Base-by-base conservation (phyloP, 73 alveolate genomes). In the Symbiodinium pilosum region DNA sequence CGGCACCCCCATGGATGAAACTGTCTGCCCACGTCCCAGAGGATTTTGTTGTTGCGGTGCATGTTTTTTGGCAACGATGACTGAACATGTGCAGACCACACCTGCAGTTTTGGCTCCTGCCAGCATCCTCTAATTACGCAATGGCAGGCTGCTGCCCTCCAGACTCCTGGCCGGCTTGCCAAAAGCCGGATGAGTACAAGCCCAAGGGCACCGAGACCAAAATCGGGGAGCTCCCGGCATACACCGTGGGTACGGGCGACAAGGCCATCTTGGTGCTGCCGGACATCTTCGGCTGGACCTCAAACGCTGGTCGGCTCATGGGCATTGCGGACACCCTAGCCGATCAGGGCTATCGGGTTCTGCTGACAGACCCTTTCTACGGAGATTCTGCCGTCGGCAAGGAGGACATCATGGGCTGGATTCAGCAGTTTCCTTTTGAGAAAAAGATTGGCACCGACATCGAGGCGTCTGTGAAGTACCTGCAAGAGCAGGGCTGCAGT, bases 81-180 rank as follows among this genome's bases (percentile, higher is more conserved):
- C 36, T n/a, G 69, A 9, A 9, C 34, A 59, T 16, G 11, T 14
- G 30, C 77, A 59, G 34, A 4, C 30, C 77, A 14, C 77, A 14
- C 21, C 34, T 59, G 38, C 21, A 20, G 77, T 20, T 59, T 14
- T 59, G 38, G 34, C 34, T 20, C 77, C 36, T 4, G 34, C 77
- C 8, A 14, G 6, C 77, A 5, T 26, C 38, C 4, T 59, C 56
- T 4, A 40, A 34, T 43, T 43, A 38, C 18, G 1, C 83, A 75
- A 89, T 89, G 95, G 95, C 95, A 64, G 28, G 84, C 43, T 87
- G 94, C 43, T 87, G 94, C 38, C 94, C 94, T 1, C 94, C 94
- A 9, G 94, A 86, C 40, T 87, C 94, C 8, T 87, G 94, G 94
- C 94, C 94, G 30, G 94, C 94, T 44, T 87, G 94, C n/a, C 38